Evolutionary conservation across 805 yeast genomes (phyloP).

Genomic region (Kurtzmaniella fragi): DNA sequence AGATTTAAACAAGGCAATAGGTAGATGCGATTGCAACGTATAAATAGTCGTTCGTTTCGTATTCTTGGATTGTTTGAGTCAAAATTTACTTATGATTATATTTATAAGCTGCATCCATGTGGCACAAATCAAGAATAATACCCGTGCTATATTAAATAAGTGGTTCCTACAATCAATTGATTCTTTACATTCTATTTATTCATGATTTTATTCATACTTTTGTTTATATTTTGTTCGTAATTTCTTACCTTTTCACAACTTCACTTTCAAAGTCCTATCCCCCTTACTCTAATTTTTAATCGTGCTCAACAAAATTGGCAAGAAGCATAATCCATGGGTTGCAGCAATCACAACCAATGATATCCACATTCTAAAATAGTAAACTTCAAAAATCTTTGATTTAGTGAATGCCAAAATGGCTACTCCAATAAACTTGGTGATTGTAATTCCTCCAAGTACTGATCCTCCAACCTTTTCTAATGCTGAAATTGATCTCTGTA

Average conservation of each 20-base stretch:
- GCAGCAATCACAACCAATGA: conserved; percentile 73
- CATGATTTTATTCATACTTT: too few relatives aligned
- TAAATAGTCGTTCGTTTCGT: too few relatives aligned
- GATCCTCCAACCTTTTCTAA: conserved; percentile 81
- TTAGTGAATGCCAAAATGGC: conserved; percentile 79
- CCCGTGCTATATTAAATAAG: too few relatives aligned
- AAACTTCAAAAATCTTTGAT: conserved; percentile 84
- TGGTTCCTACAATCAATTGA: too few relatives aligned
- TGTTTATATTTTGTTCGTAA: background rate
- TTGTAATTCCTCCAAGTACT: conserved; percentile 83
- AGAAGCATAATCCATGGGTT: conserved; percentile 67
- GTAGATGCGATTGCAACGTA: too few relatives aligned
- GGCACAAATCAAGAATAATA: too few relatives aligned
- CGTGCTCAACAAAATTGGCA: conserved; percentile 68
- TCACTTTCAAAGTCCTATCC: too few relatives aligned
- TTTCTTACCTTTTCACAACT: background rate
- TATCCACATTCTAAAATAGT: conserved; percentile 94
- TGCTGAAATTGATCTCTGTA: conserved; percentile 33
- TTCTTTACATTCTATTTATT: too few relatives aligned
- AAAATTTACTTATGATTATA: too few relatives aligned
- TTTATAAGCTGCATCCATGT: too few relatives aligned
- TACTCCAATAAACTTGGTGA: conserved; percentile 88
- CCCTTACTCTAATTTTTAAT: background rate
- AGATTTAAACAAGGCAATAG: too few relatives aligned
- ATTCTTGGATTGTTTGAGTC: too few relatives aligned